Conservation (phyloP, 352 stramenopile species). For the Globisporangium viniferum region DNA sequence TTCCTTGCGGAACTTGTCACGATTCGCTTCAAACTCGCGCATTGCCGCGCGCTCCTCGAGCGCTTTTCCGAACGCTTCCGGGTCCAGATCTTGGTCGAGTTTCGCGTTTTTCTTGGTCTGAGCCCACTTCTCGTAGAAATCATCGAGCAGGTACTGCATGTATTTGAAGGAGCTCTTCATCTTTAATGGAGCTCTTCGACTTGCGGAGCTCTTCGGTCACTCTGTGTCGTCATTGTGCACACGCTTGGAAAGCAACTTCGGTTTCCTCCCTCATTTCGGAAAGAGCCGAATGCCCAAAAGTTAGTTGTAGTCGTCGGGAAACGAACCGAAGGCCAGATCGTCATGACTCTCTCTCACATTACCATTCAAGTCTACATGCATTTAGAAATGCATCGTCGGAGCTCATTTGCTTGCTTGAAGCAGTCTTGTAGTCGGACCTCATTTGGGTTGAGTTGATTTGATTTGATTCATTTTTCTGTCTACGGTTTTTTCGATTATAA, state of each 20-base stretch:
- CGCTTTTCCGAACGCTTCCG: slow-evolving; percentile 23
- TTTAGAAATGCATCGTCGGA: neutral
- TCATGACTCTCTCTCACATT: neutral
- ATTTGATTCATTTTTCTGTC: neutral
- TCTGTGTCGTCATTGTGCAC: too few relatives aligned
- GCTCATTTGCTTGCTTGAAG: neutral
- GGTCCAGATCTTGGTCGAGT: slow-evolving; percentile 27
- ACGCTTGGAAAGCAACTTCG: neutral
- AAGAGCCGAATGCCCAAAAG: neutral
- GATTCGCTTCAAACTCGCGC: slow-evolving; percentile 35
- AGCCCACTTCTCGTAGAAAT: slow-evolving; percentile 67
- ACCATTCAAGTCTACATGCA: neutral
- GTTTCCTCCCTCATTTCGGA: neutral
- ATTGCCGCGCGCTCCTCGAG: slow-evolving; percentile 38
- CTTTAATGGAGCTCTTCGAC: neutral
- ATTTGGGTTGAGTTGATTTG: neutral
- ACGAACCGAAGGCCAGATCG: neutral
- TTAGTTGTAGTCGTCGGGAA: neutral
- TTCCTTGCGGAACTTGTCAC: slow-evolving; percentile 49
- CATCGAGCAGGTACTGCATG: slow-evolving; percentile 44
- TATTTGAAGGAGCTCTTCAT: neutral
- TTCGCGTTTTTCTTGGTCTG: slow-evolving; percentile 33
- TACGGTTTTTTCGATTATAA: neutral
- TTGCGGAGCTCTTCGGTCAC: too few relatives aligned
- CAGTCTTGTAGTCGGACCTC: neutral